phyloP scores from a whole-genome alignment of 2,329 filamentous ascomycete genomes.

The Chrysoporthe puriensis region DNA sequence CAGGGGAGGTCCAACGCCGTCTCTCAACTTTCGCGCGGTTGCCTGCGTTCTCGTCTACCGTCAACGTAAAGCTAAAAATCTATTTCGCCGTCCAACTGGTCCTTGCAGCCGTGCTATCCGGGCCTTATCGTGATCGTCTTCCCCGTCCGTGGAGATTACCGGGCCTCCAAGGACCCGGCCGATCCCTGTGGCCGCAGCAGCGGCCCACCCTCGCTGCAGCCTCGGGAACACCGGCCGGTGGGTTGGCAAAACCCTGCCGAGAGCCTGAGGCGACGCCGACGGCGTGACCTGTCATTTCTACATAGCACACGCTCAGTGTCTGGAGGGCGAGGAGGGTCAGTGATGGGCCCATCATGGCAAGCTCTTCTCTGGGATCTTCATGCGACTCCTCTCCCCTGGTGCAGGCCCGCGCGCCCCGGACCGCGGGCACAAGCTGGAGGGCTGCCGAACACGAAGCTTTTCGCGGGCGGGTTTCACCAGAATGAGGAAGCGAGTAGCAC shows the following conservation, averaged over 20 bases:
- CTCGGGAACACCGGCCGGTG: conserved; percentile 20
- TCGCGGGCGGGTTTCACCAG: neutral
- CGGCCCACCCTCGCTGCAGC: conserved; percentile 2
- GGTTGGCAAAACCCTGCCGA: conserved; percentile 1
- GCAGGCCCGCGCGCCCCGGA: neutral
- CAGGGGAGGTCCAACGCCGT: neutral
- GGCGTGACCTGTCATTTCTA: conserved; percentile 2
- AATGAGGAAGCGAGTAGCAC: neutral
- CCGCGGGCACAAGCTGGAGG: neutral
- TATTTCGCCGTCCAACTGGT: no score
- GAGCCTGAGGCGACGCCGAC: neutral
- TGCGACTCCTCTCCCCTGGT: neutral
- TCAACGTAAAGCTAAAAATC: no score
- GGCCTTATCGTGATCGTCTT: conserved; percentile 8
- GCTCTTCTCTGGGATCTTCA: neutral
- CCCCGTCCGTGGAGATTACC: conserved; percentile 23
- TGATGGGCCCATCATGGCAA: neutral
- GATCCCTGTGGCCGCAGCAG: conserved; percentile 7
- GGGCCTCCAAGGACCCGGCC: conserved; percentile 12
- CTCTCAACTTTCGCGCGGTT: neutral
- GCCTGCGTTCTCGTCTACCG: neutral
- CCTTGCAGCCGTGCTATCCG: neutral
- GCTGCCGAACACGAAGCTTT: neutral
- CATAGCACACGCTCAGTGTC: neutral
- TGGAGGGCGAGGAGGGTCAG: neutral